A percentile compares a stretch with the other conserved stretches of the same genome.
Evolutionary conservation across 352 stramenopile species (phyloP).

Genomic region (Peronosclerospora sorghi): DNA sequence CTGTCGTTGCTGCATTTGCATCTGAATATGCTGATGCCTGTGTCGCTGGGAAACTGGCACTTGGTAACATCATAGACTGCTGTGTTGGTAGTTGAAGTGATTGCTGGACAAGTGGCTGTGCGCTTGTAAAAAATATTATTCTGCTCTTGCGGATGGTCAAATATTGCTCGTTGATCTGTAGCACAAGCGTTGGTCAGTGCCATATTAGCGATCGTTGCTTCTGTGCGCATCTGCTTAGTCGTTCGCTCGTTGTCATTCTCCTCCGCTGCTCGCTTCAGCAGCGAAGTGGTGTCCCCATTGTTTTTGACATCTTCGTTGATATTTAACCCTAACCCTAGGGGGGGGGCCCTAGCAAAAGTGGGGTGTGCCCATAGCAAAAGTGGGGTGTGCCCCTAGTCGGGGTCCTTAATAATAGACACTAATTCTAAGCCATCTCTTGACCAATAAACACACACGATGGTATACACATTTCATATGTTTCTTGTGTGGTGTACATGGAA

Average conservation of each 20-base stretch:
- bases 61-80: constrained; percentile 15
- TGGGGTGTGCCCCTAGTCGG: too few species aligned
- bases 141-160: constrained; percentile 8
- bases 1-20: constrained; percentile 28
- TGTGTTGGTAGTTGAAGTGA: constrained; percentile 15
- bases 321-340: too few species aligned
- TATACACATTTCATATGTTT: too few species aligned
- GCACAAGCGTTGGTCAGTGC: constrained; percentile 11
- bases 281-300: constrained; percentile 5
- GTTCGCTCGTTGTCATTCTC: constrained; percentile 14
- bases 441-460: too few species aligned
- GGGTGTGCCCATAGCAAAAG: too few species aligned
- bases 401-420: too few species aligned
- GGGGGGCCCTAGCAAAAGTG: too few species aligned
- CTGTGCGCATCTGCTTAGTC: constrained; percentile 27
- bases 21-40: constrained; percentile 23
- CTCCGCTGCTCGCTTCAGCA: constrained; percentile 16
- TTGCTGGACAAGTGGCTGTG: constrained; percentile 23
- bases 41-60: constrained; percentile 10
- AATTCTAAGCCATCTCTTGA: too few species aligned
- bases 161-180: constrained; percentile 14
- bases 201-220: constrained; percentile 4
- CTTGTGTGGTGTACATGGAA: too few species aligned
- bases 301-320: constrained; percentile 9
- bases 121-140: constrained; percentile 18